A percentile compares a stretch with the other conserved stretches of the same genome.
These are phyloP conservation scores for Neurospora pannonica DNA, from an alignment of 495 filamentous ascomycete species.

Conservation along the genomic window DNA sequence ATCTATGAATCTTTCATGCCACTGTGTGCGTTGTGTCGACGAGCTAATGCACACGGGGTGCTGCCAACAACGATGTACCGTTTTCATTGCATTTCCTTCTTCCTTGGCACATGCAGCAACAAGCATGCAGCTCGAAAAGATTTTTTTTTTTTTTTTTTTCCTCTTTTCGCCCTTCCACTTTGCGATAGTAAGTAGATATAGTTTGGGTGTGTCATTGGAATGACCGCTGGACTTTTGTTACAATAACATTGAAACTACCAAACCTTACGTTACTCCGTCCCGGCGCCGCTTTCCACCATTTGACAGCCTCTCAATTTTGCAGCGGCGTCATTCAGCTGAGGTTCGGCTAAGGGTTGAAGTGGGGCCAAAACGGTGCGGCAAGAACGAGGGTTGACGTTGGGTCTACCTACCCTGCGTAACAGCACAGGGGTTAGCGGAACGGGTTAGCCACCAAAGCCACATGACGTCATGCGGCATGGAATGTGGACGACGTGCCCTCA, in stretches of 20 bases:
- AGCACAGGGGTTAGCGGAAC: slow-evolving; percentile 4
- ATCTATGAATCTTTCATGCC: background rate
- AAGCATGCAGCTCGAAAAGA: background rate
- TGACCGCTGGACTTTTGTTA: background rate
- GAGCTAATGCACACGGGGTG: background rate
- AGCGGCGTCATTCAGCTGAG: background rate
- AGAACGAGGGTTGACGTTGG: background rate
- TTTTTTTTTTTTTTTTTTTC: background rate
- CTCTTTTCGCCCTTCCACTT: background rate
- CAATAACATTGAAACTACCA: background rate
- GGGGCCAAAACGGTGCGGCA: background rate
- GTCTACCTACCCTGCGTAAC: background rate
- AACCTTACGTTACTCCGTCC: background rate
- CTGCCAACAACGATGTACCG: background rate
- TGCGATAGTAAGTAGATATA: background rate
- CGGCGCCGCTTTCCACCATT: background rate
- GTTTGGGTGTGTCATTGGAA: background rate
- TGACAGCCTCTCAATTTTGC: background rate
- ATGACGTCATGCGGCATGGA: slow-evolving; percentile 5
- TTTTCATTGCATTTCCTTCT: background rate
- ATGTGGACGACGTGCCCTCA: background rate
- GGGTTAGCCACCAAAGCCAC: slow-evolving; percentile 2
- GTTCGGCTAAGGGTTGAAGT: background rate
- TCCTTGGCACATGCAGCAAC: background rate
- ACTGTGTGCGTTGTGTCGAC: background rate